These are phyloP conservation scores for Plasmodium coatneyi DNA, from an alignment of 169 alveolate species.

Conservation along the genomic window DNA sequence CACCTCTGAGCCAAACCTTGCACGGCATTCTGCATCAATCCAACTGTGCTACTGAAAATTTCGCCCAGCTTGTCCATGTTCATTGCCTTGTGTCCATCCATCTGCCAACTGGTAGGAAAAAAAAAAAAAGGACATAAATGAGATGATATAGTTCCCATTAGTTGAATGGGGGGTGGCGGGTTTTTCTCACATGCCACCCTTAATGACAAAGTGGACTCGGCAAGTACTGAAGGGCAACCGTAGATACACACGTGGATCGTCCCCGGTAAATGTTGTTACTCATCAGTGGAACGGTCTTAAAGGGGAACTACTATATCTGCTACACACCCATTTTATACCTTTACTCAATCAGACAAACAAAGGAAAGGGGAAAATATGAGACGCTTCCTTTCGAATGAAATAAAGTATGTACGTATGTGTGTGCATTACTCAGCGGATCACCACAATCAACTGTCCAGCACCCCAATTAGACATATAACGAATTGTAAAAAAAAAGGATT, in stretches of 20 bases:
- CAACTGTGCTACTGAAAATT: slow-evolving; percentile 30
- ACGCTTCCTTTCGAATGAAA: not conserved
- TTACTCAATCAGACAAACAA: not conserved
- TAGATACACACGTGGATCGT: not conserved
- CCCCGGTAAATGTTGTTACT: not conserved
- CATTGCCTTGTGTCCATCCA: slow-evolving; percentile 31
- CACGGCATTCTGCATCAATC: slow-evolving; percentile 46
- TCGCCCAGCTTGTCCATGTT: slow-evolving; percentile 43
- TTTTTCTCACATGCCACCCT: not conserved
- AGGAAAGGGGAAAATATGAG: not conserved
- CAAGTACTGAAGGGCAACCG: not conserved
- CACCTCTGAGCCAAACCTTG: slow-evolving; percentile 56
- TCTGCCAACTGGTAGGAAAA: slow-evolving; percentile 12
- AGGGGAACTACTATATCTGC: not conserved
- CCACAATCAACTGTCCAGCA: not conserved
- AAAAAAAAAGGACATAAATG: not conserved
- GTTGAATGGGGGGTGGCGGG: not conserved
- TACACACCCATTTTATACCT: not conserved
- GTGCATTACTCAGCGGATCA: not conserved
- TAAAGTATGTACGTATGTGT: not conserved
- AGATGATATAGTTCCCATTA: not conserved
- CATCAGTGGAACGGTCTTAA: not conserved
- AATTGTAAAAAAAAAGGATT: not conserved
- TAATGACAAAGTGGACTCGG: not conserved
- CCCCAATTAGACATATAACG: not conserved